These are phyloP conservation scores for Colletotrichum sp. DNA, from an alignment of 2,329 filamentous ascomycete genomes.

Conservation along the genomic window DNA sequence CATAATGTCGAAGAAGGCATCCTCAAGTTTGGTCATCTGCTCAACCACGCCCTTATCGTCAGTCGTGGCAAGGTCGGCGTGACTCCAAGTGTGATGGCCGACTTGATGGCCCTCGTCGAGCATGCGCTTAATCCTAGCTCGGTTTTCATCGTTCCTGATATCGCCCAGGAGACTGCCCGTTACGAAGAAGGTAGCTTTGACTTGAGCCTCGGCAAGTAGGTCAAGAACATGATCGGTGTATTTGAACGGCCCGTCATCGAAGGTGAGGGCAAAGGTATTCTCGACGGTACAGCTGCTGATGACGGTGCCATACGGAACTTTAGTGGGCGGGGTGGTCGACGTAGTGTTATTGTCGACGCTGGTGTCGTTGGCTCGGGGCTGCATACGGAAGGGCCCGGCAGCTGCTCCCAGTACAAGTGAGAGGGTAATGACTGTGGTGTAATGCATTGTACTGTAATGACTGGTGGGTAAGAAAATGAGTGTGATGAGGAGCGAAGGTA, in stretches of 20 bases:
- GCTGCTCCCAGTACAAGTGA: not conserved
- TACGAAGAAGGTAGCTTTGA: conserved; percentile 38
- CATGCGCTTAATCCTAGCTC: not conserved
- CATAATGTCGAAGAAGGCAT: not conserved
- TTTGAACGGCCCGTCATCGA: conserved; percentile 49
- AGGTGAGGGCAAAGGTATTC: conserved; percentile 46
- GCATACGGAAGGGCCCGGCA: not conserved
- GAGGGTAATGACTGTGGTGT: not conserved
- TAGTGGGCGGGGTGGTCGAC: not conserved
- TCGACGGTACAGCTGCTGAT: conserved; percentile 31
- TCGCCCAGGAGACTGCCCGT: conserved; percentile 33
- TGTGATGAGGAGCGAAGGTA: not conserved
- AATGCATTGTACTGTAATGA: not conserved
- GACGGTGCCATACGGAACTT: not conserved
- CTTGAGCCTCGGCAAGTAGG: conserved; percentile 30
- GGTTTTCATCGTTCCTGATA: not conserved
- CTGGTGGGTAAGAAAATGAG: not conserved
- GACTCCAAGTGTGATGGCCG: conserved; percentile 38
- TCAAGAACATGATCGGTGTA: conserved; percentile 47
- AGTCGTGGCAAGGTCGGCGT: conserved; percentile 44
- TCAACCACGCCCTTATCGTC: conserved; percentile 31
- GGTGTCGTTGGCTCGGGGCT: not conserved
- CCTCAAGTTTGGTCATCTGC: not conserved
- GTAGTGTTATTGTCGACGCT: not conserved
- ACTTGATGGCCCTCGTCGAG: conserved; percentile 3